phyloP scores from a whole-genome alignment of 441 rosid genomes.

The Biscutella auriculata region DNA sequence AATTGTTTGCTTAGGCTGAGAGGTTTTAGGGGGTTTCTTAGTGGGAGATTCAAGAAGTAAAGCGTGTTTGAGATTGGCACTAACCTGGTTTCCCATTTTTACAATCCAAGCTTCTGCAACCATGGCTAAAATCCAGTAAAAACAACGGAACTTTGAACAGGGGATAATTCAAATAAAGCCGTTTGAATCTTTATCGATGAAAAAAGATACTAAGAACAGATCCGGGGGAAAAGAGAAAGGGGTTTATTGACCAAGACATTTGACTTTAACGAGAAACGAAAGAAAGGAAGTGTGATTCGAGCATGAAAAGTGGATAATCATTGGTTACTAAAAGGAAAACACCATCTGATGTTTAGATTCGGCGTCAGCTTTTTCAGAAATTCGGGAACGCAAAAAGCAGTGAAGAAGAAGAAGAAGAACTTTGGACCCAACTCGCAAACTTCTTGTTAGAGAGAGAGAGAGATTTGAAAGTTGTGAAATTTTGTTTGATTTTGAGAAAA shows the following conservation, averaged over 20 bases:
- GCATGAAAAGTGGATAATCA: conserved; percentile 24
- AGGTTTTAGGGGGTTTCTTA: conserved; percentile 25
- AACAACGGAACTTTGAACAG: conserved; percentile 4
- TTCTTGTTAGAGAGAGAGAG: conserved; percentile 9
- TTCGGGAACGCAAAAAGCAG: not conserved
- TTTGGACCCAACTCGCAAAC: conserved; percentile 14
- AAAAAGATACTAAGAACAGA: conserved; percentile 2
- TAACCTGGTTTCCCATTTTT: conserved; percentile 91
- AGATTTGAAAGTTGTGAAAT: conserved; percentile 7
- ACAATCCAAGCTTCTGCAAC: conserved; percentile 89
- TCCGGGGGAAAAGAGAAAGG: not conserved
- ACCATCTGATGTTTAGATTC: conserved; percentile 7
- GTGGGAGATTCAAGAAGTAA: conserved; percentile 46
- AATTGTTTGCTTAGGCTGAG: conserved; percentile 32
- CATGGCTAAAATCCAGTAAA: conserved; percentile 33
- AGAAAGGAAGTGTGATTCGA: conserved; percentile 16
- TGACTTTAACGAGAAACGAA: conserved; percentile 6
- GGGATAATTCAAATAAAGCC: not conserved
- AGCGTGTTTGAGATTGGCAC: conserved; percentile 76
- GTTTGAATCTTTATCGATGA: not conserved
- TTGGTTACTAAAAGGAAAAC: not conserved
- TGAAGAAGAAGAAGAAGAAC: not conserved
- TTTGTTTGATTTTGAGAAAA: conserved; percentile 17
- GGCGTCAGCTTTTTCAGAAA: not conserved
- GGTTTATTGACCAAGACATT: not conserved